A percentile compares a stretch with the other conserved stretches of the same genome.
Evolutionary conservation across 75 land plant species (phyloP).

Genomic region (Pinus taeda): DNA sequence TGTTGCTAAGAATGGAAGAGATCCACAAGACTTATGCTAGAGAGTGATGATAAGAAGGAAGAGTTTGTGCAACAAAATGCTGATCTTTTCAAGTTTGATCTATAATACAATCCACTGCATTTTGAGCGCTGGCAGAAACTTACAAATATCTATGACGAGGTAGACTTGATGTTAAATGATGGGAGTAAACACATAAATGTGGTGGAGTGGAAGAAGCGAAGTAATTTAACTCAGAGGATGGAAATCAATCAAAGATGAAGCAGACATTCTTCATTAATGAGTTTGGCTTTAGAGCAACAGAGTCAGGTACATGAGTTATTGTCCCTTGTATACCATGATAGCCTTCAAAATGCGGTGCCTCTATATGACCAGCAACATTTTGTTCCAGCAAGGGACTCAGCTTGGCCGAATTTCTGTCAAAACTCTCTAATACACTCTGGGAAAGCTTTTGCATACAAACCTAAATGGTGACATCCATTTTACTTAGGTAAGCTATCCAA

Average conservation of each 20-base stretch:
- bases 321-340: slow-evolving; percentile 95
- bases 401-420: slow-evolving; percentile 72
- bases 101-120: slow-evolving; percentile 76
- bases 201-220: slow-evolving; percentile 80
- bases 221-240: slow-evolving; percentile 65
- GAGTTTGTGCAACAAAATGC: slow-evolving; percentile 93
- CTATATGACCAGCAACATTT: slow-evolving; percentile 87
- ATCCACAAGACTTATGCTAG: not conserved
- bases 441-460: slow-evolving; percentile 75
- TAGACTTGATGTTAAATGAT: slow-evolving; percentile 39
- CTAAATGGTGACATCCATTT: slow-evolving; percentile 90
- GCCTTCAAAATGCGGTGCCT: slow-evolving; percentile 95
- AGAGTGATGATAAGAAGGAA: slow-evolving; percentile 33
- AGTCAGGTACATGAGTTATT: slow-evolving; percentile 86
- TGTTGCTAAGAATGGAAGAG: slow-evolving; percentile 2
- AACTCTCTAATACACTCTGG: slow-evolving; percentile 82
- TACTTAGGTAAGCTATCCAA: slow-evolving; percentile 95
- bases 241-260: slow-evolving; percentile 84
- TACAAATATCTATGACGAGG: slow-evolving; percentile 94
- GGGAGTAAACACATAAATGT: slow-evolving; percentile 92
- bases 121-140: slow-evolving; percentile 97
- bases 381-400: slow-evolving; percentile 59
- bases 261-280: slow-evolving; percentile 82
- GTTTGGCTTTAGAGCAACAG: slow-evolving; percentile 78
- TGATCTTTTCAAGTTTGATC: slow-evolving; percentile 87